Evolutionary conservation across 1,139 yeast genomes (phyloP), one percentile per base, ranked within the genome.

Genomic region (Geotrichum klebahnii): DNA sequence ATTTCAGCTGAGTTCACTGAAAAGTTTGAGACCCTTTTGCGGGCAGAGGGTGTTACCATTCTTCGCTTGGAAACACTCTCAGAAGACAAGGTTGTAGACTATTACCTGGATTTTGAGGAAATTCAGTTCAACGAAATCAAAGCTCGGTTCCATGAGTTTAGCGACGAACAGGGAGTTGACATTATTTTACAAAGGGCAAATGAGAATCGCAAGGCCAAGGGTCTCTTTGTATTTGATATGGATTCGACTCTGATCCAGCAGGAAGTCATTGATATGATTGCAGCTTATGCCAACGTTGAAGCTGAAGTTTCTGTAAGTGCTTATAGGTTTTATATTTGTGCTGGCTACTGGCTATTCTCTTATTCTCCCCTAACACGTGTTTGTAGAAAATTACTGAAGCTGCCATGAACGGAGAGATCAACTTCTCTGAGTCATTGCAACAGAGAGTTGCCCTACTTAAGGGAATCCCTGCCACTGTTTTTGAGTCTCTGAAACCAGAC

Each of bases 341-440:
- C n/a, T n/a, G n/a, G n/a, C n/a, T n/a, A n/a, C n/a, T n/a, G n/a
- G n/a, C 37, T 26, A 26, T 26, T 26, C 10, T 26, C 29, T 26
- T 26, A 26, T 33, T 14, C 29, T 10, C 6, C 10, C 29, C 6
- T 26, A 8, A 8, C 10, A 26, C 10, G 29, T 26, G 10, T 26
- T 26, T 12, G 10, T 20, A 42, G 46, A 44, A 76, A 48, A 90
- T 94, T 62, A 94, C 99, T 3, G 89, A 85, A 41, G 75, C 90
- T 37, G 98, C 98, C 33, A 94, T 94, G 99, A 89, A 90, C 61
- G 97, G 97, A 24, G 96, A 92, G 63, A 73, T 94, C 22, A 97
- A 94, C 65, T 94, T 94, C 71, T 82, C 80, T 56, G 86, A 85
- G 60, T 87, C 96, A 1, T 73, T 94, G 48, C 73, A 74, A 3